Conservation (phyloP, 345 rosid genomes). For the Melastoma malabathricum region DNA sequence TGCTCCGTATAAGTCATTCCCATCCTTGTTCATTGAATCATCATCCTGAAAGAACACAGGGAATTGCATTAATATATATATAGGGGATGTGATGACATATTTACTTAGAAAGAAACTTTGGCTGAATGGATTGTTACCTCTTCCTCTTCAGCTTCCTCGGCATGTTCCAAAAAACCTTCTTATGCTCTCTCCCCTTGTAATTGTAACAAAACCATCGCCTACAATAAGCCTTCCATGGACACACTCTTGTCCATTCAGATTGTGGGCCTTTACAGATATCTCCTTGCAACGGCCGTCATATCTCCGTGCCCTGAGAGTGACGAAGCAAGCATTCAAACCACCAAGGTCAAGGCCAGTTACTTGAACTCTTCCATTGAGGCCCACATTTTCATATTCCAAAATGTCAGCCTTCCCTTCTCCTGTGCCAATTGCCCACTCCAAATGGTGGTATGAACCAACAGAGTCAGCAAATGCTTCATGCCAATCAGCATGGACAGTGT, state of each 20-base stretch:
- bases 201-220: conserved; percentile 84
- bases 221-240: conserved; percentile 87
- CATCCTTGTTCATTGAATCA: conserved; percentile 84
- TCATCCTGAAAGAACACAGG: conserved; percentile 51
- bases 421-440: conserved; percentile 95
- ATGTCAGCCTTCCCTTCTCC: conserved; percentile 83
- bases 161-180: conserved; percentile 83
- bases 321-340: conserved; percentile 53
- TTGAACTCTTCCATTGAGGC: conserved; percentile 46
- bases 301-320: conserved; percentile 78
- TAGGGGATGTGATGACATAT: too few relatives aligned
- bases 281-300: conserved; percentile 70
- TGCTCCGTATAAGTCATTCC: conserved; percentile 92
- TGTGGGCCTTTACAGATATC: conserved; percentile 81
- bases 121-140: conserved; percentile 41
- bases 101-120: neutral
- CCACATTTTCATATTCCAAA: conserved; percentile 73
- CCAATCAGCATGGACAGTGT: conserved; percentile 81
- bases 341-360: conserved; percentile 61
- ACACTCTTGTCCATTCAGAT: conserved; percentile 69
- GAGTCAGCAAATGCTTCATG: conserved; percentile 54
- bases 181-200: conserved; percentile 73
- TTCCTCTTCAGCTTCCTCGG: conserved; percentile 96
- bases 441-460: conserved; percentile 63
- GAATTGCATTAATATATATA: neutral